phyloP scores from a whole-genome alignment of 2,329 filamentous ascomycete species.

The Talaromyces sp. region DNA sequence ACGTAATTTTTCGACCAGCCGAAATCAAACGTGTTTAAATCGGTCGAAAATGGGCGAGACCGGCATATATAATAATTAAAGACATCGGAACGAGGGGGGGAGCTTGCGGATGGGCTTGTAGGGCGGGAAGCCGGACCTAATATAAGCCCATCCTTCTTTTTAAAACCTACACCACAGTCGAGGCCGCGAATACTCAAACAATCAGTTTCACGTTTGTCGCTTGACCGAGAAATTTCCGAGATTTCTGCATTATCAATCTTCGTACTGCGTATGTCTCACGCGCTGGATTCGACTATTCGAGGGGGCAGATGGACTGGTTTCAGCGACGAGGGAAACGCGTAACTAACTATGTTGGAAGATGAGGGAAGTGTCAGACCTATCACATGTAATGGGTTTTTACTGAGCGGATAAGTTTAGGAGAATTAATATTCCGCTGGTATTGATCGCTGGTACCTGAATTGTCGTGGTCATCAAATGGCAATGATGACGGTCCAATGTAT shows the following conservation, averaged over 20 bases:
- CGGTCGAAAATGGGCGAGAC: not conserved
- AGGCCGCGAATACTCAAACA: not conserved
- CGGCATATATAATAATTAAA: not conserved
- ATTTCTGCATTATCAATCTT: not conserved
- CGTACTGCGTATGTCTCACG: conserved; percentile 1
- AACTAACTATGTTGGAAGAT: not conserved
- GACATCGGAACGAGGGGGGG: not conserved
- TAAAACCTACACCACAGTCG: not conserved
- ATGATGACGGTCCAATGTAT: not conserved
- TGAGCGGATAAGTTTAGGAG: not conserved
- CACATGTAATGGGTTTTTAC: not conserved
- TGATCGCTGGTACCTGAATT: not conserved
- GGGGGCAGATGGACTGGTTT: not conserved
- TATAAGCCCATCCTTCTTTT: not conserved
- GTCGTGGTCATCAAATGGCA: not conserved
- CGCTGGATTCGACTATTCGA: not conserved
- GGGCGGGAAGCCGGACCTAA: not conserved
- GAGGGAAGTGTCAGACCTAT: not conserved
- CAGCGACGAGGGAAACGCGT: not conserved
- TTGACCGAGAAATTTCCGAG: conserved; percentile 2
- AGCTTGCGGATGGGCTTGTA: not conserved
- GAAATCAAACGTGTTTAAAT: not conserved
- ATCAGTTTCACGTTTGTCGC: not conserved
- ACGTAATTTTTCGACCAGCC: not conserved
- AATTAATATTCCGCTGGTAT: not conserved